Evolutionary conservation across 306 rosid species (phyloP), one percentile per base, ranked within the genome.

Genomic region (Cucurbita pepo): DNA sequence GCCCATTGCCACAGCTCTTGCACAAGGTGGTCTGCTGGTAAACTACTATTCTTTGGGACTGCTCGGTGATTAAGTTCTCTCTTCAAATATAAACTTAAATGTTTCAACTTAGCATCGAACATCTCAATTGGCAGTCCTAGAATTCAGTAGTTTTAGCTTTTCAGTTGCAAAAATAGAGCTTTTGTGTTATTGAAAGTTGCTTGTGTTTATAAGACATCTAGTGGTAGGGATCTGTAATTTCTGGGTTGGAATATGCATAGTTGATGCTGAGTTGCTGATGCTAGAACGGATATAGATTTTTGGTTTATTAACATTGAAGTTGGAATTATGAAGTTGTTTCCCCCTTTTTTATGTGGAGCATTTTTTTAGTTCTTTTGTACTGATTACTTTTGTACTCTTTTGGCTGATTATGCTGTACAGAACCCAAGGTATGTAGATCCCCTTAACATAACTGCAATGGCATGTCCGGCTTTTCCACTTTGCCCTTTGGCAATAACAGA

Each of bases 1-100:
- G 3, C 95, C 99, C 67, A 89, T 94, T 78, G 84, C 97, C 50
- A 88, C 95, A 10, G 71, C 58, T 66, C 99, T 94, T 77, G 96
- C 97, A 34, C 96, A 94, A 77, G 94, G 92, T 62, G 99, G 99
- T 83, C 80, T 94, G 58, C 90, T 94, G 99, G 99, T 94, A 83
- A 86, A 71, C 45, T 77, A 62, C 51, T n/a, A 6, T 84, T 78
- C 66, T 59, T 44, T 65, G 52, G 54, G 59, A 50, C 58, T 25
- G 30, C 44, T 69, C 48, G 25, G 58, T 50, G 47, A 50, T 69
- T 50, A 22, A 48, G 74, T 48, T 34, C 59, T 50, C 13, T 69
- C 25, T 69, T 8, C 15, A 69, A 30, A 11, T 45, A 44, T 65
- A 5, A 45, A 64, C 38, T 22, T 66, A 66, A 8, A 25, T 34